Base-by-base conservation (phyloP, 169 alveolate species). In the Plasmodium malariae region DNA sequence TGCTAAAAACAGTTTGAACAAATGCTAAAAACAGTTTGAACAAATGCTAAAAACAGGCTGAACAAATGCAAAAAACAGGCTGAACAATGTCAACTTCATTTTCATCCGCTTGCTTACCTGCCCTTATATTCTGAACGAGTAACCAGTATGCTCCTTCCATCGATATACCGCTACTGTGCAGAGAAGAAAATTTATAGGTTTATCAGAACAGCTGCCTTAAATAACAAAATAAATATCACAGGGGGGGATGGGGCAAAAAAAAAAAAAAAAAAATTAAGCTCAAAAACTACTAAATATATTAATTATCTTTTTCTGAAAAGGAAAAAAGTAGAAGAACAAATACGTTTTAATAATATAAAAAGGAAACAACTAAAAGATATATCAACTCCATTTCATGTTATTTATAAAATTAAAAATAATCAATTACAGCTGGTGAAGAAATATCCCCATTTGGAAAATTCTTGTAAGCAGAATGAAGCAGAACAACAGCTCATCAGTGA, bases 231-330 rank as follows among this genome's bases (percentile, higher is more conserved):
- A 62, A 34, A 37, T 21, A n/a, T n/a, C n/a, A n/a, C n/a, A n/a
- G n/a, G n/a, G n/a, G n/a, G n/a, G n/a, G n/a, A n/a, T n/a, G n/a
- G n/a, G 89, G n/a, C 6, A 40, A 17, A 28, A 76, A 49, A 37
- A 80, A 34, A 49, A 49, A 67, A 59, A 11, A 80, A 80, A n/a
- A 80, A 80, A 57, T 45, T 80, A 49, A 80, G 90, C 34, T 63
- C 83, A 9, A 63, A 67, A 65, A 80, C 90, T 19, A 54, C 90
- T 21, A 80, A 80, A 51, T 69, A 59, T 65, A 80, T 80, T 37
- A 80, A 80, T 69, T 80, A 65, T 40, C 21, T 36, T 51, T 80
- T 80, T 69, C 36, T 32, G 49, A 80, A 67, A 40, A 63, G 54
- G 40, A 80, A 80, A 57, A 45, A 51, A 59, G 83, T 43, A 12